phyloP scores from a whole-genome alignment of 2,329 filamentous ascomycete genomes.

The Aspergillus sp. region DNA sequence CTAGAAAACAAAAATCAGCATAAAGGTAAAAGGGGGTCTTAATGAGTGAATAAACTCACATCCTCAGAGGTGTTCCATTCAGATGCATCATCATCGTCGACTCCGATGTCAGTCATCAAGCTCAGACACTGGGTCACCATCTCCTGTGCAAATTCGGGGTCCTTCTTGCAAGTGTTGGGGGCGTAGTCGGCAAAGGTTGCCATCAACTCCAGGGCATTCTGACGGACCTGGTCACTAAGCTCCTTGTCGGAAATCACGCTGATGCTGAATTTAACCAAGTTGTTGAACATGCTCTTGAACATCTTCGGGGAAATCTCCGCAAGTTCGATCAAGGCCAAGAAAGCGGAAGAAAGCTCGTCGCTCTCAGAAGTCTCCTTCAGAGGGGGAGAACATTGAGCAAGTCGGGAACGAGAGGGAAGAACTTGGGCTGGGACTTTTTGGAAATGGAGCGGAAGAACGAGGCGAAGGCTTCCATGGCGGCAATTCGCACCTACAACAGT shows the following conservation, averaged over 20 bases:
- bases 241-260: conserved; percentile 96
- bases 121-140: conserved; percentile 99
- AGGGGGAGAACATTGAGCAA: conserved; percentile 92
- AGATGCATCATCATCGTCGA: conserved; percentile 87
- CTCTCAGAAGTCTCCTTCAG: conserved; percentile 89
- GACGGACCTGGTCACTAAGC: conserved; percentile 79
- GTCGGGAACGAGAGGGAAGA: conserved; percentile 79
- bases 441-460: conserved; percentile 88
- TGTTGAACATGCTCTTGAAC: conserved; percentile 93
- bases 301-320: conserved; percentile 94
- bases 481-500: conserved; percentile 69
- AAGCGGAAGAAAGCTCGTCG: conserved; percentile 82
- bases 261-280: conserved; percentile 86
- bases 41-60: conserved; percentile 46
- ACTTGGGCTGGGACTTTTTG: conserved; percentile 86
- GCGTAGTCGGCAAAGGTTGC: conserved; percentile 95
- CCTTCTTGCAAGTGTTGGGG: conserved; percentile 91
- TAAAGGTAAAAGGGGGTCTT: not conserved
- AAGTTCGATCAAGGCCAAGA: conserved; percentile 87
- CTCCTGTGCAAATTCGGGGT: conserved; percentile 82
- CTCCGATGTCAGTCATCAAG: conserved; percentile 93
- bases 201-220: conserved; percentile 96
- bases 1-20: conserved; percentile 39
- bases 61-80: conserved; percentile 95
- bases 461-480: conserved; percentile 94